Evolutionary conservation across 2,329 filamentous ascomycete genomes (phyloP).

Genomic region (Neocucurbitaria cava): DNA sequence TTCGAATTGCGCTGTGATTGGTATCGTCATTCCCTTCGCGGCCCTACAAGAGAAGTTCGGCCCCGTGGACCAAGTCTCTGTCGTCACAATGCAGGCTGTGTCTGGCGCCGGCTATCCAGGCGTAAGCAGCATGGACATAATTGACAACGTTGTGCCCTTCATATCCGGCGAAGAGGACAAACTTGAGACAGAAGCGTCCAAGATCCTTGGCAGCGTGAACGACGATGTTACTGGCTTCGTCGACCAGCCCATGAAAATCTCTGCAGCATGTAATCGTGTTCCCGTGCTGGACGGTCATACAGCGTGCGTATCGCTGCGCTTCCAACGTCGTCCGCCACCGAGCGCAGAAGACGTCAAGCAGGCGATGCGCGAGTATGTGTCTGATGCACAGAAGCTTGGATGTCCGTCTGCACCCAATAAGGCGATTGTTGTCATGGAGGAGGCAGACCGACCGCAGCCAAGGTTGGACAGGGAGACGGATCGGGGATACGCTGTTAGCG

Average conservation of each 20-base stretch:
- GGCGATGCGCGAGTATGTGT: conserved; percentile 80
- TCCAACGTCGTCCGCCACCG: conserved; percentile 77
- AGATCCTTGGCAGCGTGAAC: conserved; percentile 85
- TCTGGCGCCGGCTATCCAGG: conserved; percentile 92
- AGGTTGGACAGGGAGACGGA: conserved; percentile 86
- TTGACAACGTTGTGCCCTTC: conserved; percentile 95
- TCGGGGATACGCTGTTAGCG: conserved; percentile 87
- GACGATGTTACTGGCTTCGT: conserved; percentile 74
- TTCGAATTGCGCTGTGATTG: conserved; percentile 97
- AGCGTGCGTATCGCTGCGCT: conserved; percentile 88
- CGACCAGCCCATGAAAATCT: conserved; percentile 79
- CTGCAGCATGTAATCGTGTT: conserved; percentile 90
- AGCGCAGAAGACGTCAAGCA: conserved; percentile 76
- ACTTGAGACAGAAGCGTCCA: conserved; percentile 90
- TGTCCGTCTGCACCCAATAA: conserved; percentile 85
- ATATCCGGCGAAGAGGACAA: conserved; percentile 96
- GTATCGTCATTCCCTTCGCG: conserved; percentile 92
- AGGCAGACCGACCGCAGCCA: conserved; percentile 89
- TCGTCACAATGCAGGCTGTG: conserved; percentile 94
- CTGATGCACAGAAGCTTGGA: conserved; percentile 81
- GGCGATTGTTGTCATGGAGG: conserved; percentile 87
- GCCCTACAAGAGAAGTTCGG: conserved; percentile 88
- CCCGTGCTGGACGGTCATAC: conserved; percentile 95
- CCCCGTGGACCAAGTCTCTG: conserved; percentile 75
- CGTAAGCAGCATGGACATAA: conserved; percentile 89